These are phyloP conservation scores for Cornus controversa DNA, from an alignment of 148 eudicot genomes.

Conservation along the genomic window DNA sequence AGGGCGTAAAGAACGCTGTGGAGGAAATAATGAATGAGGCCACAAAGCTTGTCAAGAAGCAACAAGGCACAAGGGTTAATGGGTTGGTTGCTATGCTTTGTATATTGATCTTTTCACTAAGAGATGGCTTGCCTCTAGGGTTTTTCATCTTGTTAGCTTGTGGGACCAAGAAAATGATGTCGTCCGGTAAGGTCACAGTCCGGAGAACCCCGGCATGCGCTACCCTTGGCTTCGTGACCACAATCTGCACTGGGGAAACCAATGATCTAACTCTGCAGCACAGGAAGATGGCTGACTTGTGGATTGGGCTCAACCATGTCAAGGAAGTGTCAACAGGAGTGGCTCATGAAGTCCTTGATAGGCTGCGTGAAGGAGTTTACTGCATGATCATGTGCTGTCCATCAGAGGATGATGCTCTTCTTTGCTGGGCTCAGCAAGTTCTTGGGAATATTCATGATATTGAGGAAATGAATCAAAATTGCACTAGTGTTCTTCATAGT, in stretches of 20 bases:
- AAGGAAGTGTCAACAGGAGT: background rate
- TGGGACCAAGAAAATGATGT: constrained; percentile 4
- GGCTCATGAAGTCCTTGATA: constrained; percentile 2
- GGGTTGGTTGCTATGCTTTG: constrained; percentile 15
- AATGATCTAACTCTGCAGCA: constrained; percentile 6
- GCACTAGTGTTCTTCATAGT: background rate
- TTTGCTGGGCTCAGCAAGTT: constrained; percentile 8
- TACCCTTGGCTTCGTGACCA: background rate
- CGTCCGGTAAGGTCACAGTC: background rate
- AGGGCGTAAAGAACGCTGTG: constrained; percentile 14
- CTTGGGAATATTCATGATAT: constrained; percentile 2
- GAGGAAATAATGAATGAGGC: constrained; percentile 18
- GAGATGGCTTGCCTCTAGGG: constrained; percentile 16
- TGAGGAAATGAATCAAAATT: background rate
- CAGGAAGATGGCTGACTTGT: constrained; percentile 7
- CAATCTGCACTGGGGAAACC: background rate
- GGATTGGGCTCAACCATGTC: background rate
- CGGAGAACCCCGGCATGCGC: background rate
- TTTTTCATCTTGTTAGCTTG: constrained; percentile 5
- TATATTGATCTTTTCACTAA: constrained; percentile 3
- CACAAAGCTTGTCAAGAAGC: background rate
- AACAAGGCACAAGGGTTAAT: constrained; percentile 7
- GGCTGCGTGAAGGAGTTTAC: constrained; percentile 11
- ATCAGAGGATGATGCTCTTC: background rate
- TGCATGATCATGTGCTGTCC: background rate